Evolutionary conservation across 2,329 filamentous ascomycete genomes (phyloP).

Genomic region (Penicillium sp.): DNA sequence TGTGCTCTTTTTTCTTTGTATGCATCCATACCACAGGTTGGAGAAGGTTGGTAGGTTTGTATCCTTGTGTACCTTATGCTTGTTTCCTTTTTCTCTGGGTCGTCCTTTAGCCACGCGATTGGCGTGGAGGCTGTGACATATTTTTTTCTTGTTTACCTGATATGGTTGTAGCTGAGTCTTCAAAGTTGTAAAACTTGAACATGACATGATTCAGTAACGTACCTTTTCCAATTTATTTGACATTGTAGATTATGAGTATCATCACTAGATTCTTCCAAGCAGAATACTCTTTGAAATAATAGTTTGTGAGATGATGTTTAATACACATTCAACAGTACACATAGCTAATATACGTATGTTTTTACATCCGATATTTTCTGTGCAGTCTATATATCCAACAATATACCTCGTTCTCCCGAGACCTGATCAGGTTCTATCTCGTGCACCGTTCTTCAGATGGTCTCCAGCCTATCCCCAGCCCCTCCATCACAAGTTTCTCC

Average conservation of each 20-base stretch:
- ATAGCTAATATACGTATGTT: not conserved
- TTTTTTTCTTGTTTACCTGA: constrained; percentile 9
- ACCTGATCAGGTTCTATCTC: constrained; percentile 38
- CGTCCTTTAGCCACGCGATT: constrained; percentile 17
- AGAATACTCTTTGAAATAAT: not conserved
- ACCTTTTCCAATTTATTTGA: not conserved
- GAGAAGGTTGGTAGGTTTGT: constrained; percentile 16
- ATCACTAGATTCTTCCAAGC: too few species aligned
- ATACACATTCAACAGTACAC: not conserved
- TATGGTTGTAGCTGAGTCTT: constrained; percentile 18
- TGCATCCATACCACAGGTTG: constrained; percentile 17
- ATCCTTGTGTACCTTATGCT: constrained; percentile 19
- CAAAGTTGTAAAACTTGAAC: constrained; percentile 11
- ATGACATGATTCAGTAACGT: constrained; percentile 6
- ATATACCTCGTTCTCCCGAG: not conserved
- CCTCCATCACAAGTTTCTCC: constrained; percentile 76
- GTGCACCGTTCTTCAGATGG: constrained; percentile 67
- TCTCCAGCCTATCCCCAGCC: constrained; percentile 66
- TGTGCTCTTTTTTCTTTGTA: constrained; percentile 9
- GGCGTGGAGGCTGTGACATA: constrained; percentile 21
- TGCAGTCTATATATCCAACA: not conserved
- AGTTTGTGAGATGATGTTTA: not conserved
- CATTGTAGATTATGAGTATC: not conserved
- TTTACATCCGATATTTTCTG: not conserved
- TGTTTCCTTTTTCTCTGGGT: constrained; percentile 16